Evolutionary conservation across 805 yeast genomes (phyloP).

Genomic region (Starmerella tilneyi): DNA sequence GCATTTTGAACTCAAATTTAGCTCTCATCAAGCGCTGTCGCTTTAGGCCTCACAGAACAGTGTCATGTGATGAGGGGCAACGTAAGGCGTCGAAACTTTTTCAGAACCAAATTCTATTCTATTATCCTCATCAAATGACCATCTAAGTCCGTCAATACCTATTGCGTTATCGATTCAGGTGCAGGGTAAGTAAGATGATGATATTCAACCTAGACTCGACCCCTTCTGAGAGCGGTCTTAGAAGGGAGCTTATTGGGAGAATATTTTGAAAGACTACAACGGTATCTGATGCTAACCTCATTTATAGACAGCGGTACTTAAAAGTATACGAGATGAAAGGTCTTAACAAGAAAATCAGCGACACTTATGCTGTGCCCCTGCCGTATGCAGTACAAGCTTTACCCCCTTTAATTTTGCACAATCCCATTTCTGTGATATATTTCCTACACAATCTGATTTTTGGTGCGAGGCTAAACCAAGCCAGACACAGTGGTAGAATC

Average conservation of each 20-base stretch:
- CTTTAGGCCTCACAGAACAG: too few species aligned
- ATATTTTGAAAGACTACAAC: constrained; percentile 70
- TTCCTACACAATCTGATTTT: constrained; percentile 32
- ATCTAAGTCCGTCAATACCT: too few species aligned
- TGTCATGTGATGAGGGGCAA: too few species aligned
- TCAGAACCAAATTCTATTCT: too few species aligned
- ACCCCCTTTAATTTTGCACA: constrained; percentile 50
- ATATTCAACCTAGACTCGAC: constrained; percentile 20
- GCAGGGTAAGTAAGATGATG: constrained; percentile 24
- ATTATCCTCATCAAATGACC: too few species aligned
- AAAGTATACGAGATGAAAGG: constrained; percentile 16
- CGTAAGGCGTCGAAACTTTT: too few species aligned
- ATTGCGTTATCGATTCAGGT: too few species aligned
- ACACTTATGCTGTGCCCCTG: constrained; percentile 36
- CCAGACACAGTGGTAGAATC: constrained; percentile 19
- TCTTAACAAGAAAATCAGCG: constrained; percentile 13
- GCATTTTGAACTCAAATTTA: too few species aligned
- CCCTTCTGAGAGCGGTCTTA: constrained; percentile 29
- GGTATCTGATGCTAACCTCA: constrained; percentile 66
- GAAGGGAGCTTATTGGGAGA: constrained; percentile 18
- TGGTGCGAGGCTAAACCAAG: constrained; percentile 20
- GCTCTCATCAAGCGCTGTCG: too few species aligned
- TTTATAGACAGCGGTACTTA: neutral
- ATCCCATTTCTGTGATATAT: constrained; percentile 55
- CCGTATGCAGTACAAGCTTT: constrained; percentile 44